Evolutionary conservation across 495 filamentous ascomycete genomes (phyloP).

Genomic region (Neohortaea acidophila): DNA sequence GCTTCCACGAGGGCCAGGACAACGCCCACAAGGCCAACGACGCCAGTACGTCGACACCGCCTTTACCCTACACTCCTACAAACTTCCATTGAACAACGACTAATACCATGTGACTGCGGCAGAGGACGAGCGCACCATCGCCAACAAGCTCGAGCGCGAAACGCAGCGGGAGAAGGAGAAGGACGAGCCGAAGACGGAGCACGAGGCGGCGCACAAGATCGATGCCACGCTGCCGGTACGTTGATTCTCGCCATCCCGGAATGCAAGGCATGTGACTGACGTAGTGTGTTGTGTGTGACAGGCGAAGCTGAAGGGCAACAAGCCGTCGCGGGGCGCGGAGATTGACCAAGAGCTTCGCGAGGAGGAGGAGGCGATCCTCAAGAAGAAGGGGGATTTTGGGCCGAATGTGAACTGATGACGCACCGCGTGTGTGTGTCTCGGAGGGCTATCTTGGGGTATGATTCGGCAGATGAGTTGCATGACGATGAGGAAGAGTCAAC

Average conservation of each 20-base stretch:
- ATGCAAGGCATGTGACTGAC: too few species aligned
- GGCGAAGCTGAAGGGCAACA: slow-evolving; percentile 29
- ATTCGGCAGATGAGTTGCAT: too few species aligned
- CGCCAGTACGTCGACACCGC: slow-evolving; percentile 39
- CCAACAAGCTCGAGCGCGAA: slow-evolving; percentile 56
- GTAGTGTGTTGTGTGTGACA: too few species aligned
- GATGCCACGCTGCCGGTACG: slow-evolving; percentile 56
- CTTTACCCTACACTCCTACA: background rate
- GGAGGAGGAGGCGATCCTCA: slow-evolving; percentile 29
- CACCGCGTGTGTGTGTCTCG: too few species aligned
- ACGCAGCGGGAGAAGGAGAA: slow-evolving; percentile 33
- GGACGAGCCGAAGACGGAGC: slow-evolving; percentile 29
- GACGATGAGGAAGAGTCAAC: too few species aligned
- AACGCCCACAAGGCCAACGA: slow-evolving; percentile 54
- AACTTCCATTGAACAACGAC: background rate
- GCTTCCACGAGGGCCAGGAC: slow-evolving; percentile 52
- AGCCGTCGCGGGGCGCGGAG: slow-evolving; percentile 32
- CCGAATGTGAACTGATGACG: too few species aligned
- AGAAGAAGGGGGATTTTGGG: slow-evolving; percentile 28
- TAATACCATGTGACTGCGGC: background rate
- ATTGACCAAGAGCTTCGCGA: slow-evolving; percentile 30
- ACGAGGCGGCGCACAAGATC: slow-evolving; percentile 44
- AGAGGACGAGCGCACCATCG: slow-evolving; percentile 72
- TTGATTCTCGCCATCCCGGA: background rate
- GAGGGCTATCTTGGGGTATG: too few species aligned